A percentile compares a stretch with the other conserved stretches of the same genome.
Evolutionary conservation across 140 eudicot species (phyloP).

Genomic region (Artemisia princeps): DNA sequence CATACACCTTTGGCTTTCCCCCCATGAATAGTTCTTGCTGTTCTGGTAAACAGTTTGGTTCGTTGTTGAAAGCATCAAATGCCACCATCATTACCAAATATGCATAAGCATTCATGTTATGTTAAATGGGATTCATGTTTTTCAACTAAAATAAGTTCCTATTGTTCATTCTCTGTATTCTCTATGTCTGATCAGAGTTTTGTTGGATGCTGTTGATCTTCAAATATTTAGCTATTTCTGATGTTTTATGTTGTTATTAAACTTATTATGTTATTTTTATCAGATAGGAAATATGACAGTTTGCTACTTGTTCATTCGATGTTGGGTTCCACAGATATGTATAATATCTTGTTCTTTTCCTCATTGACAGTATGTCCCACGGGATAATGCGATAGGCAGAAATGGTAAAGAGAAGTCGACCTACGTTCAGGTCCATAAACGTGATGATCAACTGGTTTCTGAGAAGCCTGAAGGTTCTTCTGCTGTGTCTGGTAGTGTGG

Average conservation of each 20-base stretch:
- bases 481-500: conserved; percentile 44
- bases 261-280: neutral
- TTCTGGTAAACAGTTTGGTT: too few relatives aligned
- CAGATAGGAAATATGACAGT: conserved; percentile 4
- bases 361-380: conserved; percentile 60
- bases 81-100: too few relatives aligned
- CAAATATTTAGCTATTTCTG: neutral
- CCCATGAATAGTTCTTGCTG: too few relatives aligned
- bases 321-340: conserved; percentile 12
- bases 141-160: too few relatives aligned
- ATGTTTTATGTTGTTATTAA: neutral
- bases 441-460: conserved; percentile 43
- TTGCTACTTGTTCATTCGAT: neutral
- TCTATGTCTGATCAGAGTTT: neutral
- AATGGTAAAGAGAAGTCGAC: conserved; percentile 68
- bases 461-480: conserved; percentile 36
- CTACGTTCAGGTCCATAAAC: conserved; percentile 38
- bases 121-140: too few relatives aligned
- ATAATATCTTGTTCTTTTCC: conserved; percentile 17
- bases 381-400: conserved; percentile 51
- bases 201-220: neutral
- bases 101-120: too few relatives aligned
- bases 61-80: too few relatives aligned
- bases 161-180: too few relatives aligned
- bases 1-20: too few relatives aligned